Evolutionary conservation across 2,329 filamentous ascomycete genomes (phyloP).

Genomic region (Beauveria australis): DNA sequence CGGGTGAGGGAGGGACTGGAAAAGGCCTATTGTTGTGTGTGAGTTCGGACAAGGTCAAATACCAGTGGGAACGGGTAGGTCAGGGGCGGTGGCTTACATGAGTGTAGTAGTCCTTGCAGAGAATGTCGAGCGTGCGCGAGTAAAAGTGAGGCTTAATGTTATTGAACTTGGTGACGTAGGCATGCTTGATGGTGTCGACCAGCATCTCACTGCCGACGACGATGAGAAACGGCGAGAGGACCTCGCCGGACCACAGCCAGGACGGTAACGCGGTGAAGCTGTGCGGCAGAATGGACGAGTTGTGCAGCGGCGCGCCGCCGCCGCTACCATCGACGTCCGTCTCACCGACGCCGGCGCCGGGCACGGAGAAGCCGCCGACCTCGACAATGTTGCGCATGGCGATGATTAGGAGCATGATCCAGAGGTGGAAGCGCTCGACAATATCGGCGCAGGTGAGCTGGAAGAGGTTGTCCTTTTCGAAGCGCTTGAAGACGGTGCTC

Average conservation of each 20-base stretch:
- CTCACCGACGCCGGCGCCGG: conserved; percentile 41
- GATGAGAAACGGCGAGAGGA: conserved; percentile 85
- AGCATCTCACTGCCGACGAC: conserved; percentile 95
- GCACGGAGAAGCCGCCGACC: conserved; percentile 71
- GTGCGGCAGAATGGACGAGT: conserved; percentile 71
- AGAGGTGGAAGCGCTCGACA: conserved; percentile 93
- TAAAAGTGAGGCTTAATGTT: conserved; percentile 90
- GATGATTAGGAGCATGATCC: conserved; percentile 95
- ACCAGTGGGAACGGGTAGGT: background rate
- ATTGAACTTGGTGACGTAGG: conserved; percentile 98
- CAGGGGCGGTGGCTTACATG: conserved; percentile 49
- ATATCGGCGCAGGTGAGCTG: conserved; percentile 95
- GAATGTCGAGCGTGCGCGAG: conserved; percentile 78
- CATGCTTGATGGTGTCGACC: conserved; percentile 94
- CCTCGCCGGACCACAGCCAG: conserved; percentile 70
- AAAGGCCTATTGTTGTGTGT: conserved; percentile 56
- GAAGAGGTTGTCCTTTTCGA: conserved; percentile 96
- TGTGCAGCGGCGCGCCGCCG: conserved; percentile 51
- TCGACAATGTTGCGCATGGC: conserved; percentile 94
- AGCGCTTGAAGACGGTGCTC: conserved; percentile 95
- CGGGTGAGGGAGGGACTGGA: conserved; percentile 83
- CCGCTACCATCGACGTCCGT: conserved; percentile 39
- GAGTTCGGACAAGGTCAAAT: conserved; percentile 2
- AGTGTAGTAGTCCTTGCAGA: conserved; percentile 97
- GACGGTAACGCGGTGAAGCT: conserved; percentile 85